Evolutionary conservation across 176 grass and related monocot species (phyloP).

Genomic region (Oryza glaberrima): DNA sequence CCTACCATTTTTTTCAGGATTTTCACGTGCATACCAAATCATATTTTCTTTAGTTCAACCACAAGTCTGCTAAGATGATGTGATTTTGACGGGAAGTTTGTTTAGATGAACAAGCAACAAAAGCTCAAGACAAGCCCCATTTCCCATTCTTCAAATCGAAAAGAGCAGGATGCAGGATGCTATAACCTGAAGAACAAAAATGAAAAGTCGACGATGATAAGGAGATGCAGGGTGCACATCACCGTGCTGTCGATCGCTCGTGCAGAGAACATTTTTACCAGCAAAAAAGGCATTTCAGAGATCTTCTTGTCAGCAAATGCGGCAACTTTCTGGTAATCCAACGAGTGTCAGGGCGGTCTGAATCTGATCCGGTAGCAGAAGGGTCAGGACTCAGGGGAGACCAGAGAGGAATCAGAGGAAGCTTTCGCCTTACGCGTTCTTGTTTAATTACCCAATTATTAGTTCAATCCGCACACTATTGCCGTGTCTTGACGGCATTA

Average conservation of each 20-base stretch:
- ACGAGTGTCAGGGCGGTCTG: conserved; percentile 2
- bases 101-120: not conserved
- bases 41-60: not conserved
- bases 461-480: not conserved
- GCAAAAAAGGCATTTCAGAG: conserved; percentile 20
- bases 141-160: not conserved
- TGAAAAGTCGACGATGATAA: not conserved
- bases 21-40: not conserved
- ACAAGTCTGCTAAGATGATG: not conserved
- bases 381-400: not conserved
- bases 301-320: conserved; percentile 18
- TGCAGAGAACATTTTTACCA: conserved; percentile 27
- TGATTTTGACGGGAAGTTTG: not conserved
- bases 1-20: not conserved
- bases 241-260: not conserved
- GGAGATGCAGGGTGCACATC: no score
- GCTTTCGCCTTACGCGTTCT: conserved; percentile 20
- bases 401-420: conserved; percentile 9
- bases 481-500: not conserved
- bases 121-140: not conserved
- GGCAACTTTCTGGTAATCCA: not conserved
- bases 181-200: not conserved
- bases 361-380: not conserved
- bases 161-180: not conserved
- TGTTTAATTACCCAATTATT: not conserved